Evolutionary conservation across 495 filamentous ascomycete species (phyloP).

Genomic region (Cairneyella variabilis): DNA sequence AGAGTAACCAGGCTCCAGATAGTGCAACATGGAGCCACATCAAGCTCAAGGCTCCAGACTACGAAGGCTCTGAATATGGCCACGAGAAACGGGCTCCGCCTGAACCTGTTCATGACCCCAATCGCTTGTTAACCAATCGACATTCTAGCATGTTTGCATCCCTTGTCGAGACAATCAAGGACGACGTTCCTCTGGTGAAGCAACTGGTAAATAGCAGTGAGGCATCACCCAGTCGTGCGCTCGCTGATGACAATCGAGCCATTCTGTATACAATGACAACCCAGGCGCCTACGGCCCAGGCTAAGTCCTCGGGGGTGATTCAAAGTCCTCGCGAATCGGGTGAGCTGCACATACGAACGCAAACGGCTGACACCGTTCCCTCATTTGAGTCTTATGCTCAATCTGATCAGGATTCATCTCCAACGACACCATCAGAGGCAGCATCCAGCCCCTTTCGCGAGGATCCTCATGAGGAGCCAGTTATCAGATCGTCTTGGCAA

Average conservation of each 20-base stretch:
- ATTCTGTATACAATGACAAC: background rate
- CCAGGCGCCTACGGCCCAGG: too few relatives aligned
- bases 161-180: slow-evolving; percentile 10
- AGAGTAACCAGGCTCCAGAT: too few relatives aligned
- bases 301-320: background rate
- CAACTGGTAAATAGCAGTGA: background rate
- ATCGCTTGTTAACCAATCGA: background rate
- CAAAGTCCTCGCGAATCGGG: background rate
- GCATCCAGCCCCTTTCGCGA: slow-evolving; percentile 5
- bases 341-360: slow-evolving; percentile 9
- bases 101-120: too few relatives aligned
- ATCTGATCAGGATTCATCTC: slow-evolving; percentile 10
- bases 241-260: background rate
- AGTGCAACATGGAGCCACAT: too few relatives aligned
- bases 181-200: slow-evolving; percentile 13
- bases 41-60: too few relatives aligned
- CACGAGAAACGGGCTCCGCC: too few relatives aligned
- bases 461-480: background rate
- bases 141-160: slow-evolving; percentile 10
- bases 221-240: background rate
- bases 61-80: background rate
- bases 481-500: slow-evolving; percentile 17
- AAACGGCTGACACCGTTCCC: slow-evolving; percentile 16
- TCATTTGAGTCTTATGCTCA: slow-evolving; percentile 13
- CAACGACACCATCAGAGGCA: slow-evolving; percentile 6